Conservation (phyloP, 306 rosid genomes). For the Lathyrus aphaca region DNA sequence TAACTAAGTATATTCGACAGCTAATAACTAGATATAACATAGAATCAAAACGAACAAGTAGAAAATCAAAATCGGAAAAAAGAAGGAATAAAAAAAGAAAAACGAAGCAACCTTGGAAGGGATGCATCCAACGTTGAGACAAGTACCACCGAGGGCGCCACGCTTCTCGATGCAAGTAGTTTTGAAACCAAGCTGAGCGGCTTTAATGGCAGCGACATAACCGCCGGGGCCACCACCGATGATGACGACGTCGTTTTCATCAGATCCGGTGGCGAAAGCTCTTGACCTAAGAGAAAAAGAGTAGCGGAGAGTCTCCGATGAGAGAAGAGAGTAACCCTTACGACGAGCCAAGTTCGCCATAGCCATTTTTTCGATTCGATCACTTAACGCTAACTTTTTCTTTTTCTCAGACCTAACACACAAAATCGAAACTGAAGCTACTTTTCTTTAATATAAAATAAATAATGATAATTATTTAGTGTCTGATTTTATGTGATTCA, state of each 20-base stretch:
- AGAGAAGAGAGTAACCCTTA: slow-evolving; percentile 61
- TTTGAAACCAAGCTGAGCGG: slow-evolving; percentile 93
- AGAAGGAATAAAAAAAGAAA: background rate
- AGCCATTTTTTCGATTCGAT: slow-evolving; percentile 52
- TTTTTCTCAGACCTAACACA: slow-evolving; percentile 27
- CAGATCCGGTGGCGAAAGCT: slow-evolving; percentile 90
- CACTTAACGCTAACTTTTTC: background rate
- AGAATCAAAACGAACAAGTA: background rate
- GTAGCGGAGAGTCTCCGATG: slow-evolving; percentile 57
- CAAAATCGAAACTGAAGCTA: background rate
- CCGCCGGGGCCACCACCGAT: slow-evolving; percentile 99
- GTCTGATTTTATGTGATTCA: background rate
- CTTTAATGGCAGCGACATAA: slow-evolving; percentile 98
- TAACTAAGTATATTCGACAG: background rate
- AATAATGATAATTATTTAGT: background rate
- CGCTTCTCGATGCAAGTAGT: slow-evolving; percentile 99
- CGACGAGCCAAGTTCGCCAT: slow-evolving; percentile 86
- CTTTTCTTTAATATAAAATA: slow-evolving; percentile 8
- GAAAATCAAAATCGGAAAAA: background rate
- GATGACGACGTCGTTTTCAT: slow-evolving; percentile 88
- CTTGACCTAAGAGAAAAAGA: slow-evolving; percentile 44
- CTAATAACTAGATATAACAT: background rate
- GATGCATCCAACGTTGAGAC: slow-evolving; percentile 99
- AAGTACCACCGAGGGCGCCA: slow-evolving; percentile 95
- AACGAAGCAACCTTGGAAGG: slow-evolving; percentile 85